These are phyloP conservation scores for Podila clonocystis DNA, from an alignment of 192 early-diverging fungal species.

Conservation along the genomic window DNA sequence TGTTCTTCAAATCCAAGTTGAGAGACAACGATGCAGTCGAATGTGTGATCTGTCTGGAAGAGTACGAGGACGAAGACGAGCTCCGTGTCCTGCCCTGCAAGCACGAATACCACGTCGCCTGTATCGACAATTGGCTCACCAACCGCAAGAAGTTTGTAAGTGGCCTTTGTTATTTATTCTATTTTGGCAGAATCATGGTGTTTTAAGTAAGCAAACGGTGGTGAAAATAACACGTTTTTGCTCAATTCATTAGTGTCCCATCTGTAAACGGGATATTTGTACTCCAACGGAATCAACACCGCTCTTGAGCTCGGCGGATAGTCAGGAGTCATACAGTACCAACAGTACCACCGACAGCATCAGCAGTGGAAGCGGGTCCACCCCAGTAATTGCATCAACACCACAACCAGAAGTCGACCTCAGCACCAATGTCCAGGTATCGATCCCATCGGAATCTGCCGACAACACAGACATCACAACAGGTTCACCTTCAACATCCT, in stretches of 20 bases:
- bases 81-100: conserved; percentile 84
- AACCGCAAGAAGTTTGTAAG: conserved; percentile 90
- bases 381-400: neutral
- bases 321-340: neutral
- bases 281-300: conserved; percentile 51
- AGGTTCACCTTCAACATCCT: too few species aligned
- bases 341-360: neutral
- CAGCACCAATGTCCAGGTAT: too few species aligned
- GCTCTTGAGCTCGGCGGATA: conserved; percentile 11
- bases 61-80: conserved; percentile 83
- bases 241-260: conserved; percentile 35
- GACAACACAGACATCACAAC: too few species aligned
- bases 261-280: conserved; percentile 56
- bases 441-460: too few species aligned
- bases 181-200: too few species aligned
- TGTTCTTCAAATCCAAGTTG: conserved; percentile 69
- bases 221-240: neutral
- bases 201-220: neutral
- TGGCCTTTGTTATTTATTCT: conserved; percentile 45
- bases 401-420: too few species aligned
- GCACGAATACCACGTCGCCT: conserved; percentile 90
- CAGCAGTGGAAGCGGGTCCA: neutral
- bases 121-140: conserved; percentile 95
- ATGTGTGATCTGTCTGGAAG: conserved; percentile 95
- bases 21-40: conserved; percentile 77